Base-by-base conservation (phyloP, 2,329 filamentous ascomycete species). In the Calycina herbarum region DNA sequence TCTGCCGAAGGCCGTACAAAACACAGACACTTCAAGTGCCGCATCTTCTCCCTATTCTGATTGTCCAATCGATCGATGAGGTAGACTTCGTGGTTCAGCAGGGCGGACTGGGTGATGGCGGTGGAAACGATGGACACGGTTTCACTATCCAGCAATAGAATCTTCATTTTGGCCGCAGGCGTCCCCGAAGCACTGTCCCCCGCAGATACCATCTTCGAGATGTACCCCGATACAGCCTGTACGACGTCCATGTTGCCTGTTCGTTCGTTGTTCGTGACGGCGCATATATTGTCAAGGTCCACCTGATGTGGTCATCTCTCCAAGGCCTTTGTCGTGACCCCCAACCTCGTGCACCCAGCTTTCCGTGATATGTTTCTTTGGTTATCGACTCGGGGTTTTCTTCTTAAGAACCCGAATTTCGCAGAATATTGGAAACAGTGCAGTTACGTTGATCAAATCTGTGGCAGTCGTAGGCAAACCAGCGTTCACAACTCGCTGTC, bases 11-110 rank as follows among this genome's bases (percentile, higher is more conserved):
- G 95, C 51, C 96, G 89, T 59, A 99, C 86, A 72, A 99, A 94
- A 76, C 93, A 97, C 33, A 98, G 81, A 77, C 95, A 99, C 62
- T 93, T 89, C 62, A 99, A 84, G 81, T 99, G 95, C 68, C 95
- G 90, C 95, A 99, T 98, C 83, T 96, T 97, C 81, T 99, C 96
- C 59, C 95, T 87, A 69, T 89, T 88, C 66, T 86, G 82, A 73
- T 97, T 98, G 77, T 98, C 95, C 65, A 99, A 82, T 66, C 95
- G 93, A 79, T 99, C 95, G 74, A 96, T 97, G 68, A 99, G 91
- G 79, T 97, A 99, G 72, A 99, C 92, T 80, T 98, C 94, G 81
- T 99, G 93, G 76, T 92, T 97, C 69, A 99, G 88, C 24, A 99
- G 87, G 48, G 93, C 88, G 33, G 95, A 99, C 78, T 99, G 96